Evolutionary conservation across 139 green algal species (phyloP), one percentile per base, ranked within the genome.

Genomic region (Desmodesmus armatus): DNA sequence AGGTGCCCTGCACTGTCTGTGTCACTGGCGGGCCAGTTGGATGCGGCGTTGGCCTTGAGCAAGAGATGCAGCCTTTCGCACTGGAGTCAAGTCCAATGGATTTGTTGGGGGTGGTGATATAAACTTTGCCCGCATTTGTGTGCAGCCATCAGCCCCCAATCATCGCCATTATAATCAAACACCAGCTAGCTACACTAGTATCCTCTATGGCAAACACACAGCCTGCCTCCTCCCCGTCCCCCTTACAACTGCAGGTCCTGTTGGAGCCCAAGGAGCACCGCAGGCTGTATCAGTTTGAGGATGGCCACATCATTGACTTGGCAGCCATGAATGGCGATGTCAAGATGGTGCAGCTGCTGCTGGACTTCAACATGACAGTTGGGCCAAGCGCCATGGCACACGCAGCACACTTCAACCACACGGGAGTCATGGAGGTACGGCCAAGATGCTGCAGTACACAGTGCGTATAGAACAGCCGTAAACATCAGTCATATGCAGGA

Each of bases 251-350:
- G 35, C 53, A 83, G 77, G 39, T 69, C 25, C 58, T 83, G 77
- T 39, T 83, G 37, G 40, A 55, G 17, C 74, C 69, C 35, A 31
- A 35, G n/a, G 58, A 58, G 2, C 37, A 60, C 4, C 53, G n/a
- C 5, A 49, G 55, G 6, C 1, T 83, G 33, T 81, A 65, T 31
- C 31, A 83, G 27, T 83, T 74, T 51, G 77, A 83, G 58, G 77
- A 83, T 35, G 77, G 77, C 2, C 77, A 83, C 58, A 72, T 67
- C 21, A 33, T 83, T n/a, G 77, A 83, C 77, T 58, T 83, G 15
- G 77, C 77, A 29, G 77, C 77, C 39, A 37, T n/a, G 15, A 67
- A 69, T 27, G 77, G 77, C 27, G 25, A 72, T 25, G 31, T 49
- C 2, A 33, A n/a, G 1, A 70, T 72, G 55, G 55, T 83, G 11